Evolutionary conservation across 148 eudicot species (phyloP), one percentile per base, ranked within the genome.

Genomic region (Vaccinium macrocarpon): DNA sequence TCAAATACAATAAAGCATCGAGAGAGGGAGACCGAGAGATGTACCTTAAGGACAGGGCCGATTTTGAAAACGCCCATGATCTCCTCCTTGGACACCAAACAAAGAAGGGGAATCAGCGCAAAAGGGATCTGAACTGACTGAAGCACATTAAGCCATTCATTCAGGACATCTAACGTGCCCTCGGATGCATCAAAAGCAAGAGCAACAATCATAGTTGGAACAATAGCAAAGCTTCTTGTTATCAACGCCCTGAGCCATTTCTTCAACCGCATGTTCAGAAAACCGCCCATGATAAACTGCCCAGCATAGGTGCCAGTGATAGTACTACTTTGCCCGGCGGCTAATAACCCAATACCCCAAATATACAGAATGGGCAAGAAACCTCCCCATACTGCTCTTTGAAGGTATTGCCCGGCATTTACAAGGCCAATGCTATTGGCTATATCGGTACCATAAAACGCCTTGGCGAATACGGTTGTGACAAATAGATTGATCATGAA

Each of bases 271-370:
- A 97, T 81, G 84, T 95, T 91, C 52, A 97, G 84, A 82, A 97
- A 97, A 27, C 99, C 99, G 1, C 99, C 98, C 99, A 97, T 97
- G 18, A 97, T 97, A 81, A 95, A 97, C 84, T 97, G 99, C 50
- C 99, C 99, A 5, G 98, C 99, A 87, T 97, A 97, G 23, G 99
- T 97, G 6, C 99, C 99, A 0, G 99, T 97, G 10, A 97, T 94
- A 1, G 99, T 97, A 88, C 99, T 95, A 87, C 99, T 97, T 86
- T 97, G 99, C 21, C 99, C 99, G 15, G 99, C 99, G 49, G 99
- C 99, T 76, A 97, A 85, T 76, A 97, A 84, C 49, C 99, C 99
- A 19, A 95, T 87, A 42, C 90, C 98, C 99, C 99, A 97, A 21
- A 97, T 95, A 82, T 97, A 97, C 23, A 97, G 82, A 68, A 97